A percentile compares a stretch with the other conserved stretches of the same genome.
Evolutionary conservation across 768 basidiomycete species (phyloP).

Genomic region (Zangia roseola): DNA sequence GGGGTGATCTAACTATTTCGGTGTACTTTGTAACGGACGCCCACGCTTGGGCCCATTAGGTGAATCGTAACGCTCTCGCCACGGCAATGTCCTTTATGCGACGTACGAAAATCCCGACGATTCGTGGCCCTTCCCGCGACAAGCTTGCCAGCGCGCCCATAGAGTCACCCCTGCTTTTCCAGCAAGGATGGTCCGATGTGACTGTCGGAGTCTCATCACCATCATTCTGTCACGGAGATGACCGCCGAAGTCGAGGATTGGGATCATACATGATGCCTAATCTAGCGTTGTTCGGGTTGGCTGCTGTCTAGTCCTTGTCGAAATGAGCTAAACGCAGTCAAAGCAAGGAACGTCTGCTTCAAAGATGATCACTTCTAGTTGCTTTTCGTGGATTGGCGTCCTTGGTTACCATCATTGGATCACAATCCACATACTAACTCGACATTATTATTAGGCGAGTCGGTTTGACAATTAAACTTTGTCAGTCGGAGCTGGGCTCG

Average conservation of each 20-base stretch:
- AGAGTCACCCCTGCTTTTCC: not conserved
- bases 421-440: slow-evolving; percentile 10
- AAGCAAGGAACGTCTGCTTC: no score
- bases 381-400: not conserved
- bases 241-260: not conserved
- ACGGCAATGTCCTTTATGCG: slow-evolving; percentile 13
- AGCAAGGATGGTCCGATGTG: slow-evolving; percentile 14
- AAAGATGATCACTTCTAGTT: not conserved
- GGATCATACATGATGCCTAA: no score
- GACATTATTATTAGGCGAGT: not conserved
- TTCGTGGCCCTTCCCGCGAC: not conserved
- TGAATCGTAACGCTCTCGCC: not conserved
- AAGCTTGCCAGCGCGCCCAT: not conserved
- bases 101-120: slow-evolving; percentile 4
- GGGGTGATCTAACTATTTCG: not conserved
- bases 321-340: no score
- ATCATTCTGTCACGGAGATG: slow-evolving; percentile 1
- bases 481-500: not conserved
- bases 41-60: not conserved
- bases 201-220: not conserved
- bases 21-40: not conserved
- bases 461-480: slow-evolving; percentile 16
- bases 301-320: no score
- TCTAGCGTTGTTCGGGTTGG: not conserved
- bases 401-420: slow-evolving; percentile 21